Base-by-base conservation (phyloP, 2,329 filamentous ascomycete genomes). In the Venturia pyrina region DNA sequence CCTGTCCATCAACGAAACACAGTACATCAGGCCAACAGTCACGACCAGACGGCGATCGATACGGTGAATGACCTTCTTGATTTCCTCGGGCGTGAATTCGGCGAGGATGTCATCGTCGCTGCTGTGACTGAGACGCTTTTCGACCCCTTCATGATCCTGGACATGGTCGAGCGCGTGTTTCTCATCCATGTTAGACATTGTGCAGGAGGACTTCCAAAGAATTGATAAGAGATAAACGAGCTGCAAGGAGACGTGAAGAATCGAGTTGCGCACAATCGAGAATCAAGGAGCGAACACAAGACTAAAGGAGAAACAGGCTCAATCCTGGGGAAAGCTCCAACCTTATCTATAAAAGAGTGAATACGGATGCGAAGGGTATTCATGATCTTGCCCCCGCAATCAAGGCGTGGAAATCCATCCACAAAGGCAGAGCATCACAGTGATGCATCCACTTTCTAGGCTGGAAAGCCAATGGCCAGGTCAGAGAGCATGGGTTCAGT, bases 1-100 rank as follows among this genome's bases (percentile, higher is more conserved):
- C 41, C 90, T 81, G 72, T 95, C 90, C 85, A 93, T 90, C 67
- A 93, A 78, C 69, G 84, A 88, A 70, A 90, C 81, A 73, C 88
- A 90, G 75, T 93, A 93, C 77, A 91, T 83, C 69, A 83, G 48
- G 10, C 80, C 80, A 1, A 80, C 74, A 0, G 78, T 80, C 24
- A 78, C 70, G 21, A 81, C 79, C n/a, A 82, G 73, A 40, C 80
- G 77, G 43, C 74, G 78, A 75, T 96, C 91, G 70, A 95, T 80
- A 15, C 85, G 84, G 66, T 82, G 81, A 53, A 92, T 85, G 71
- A 95, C 90, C 53, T 78, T 82, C 72, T 79, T 84, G 76, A 89
- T 84, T 76, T 93, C 87, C 21, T 80, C 75, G 0, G 80, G 80
- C 0, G 84, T 81, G 75, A 88, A 87, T 57, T 76, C 75, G 7